These are phyloP conservation scores for Fusarium sp. DNA, from an alignment of 2,329 filamentous ascomycete genomes.

Conservation along the genomic window DNA sequence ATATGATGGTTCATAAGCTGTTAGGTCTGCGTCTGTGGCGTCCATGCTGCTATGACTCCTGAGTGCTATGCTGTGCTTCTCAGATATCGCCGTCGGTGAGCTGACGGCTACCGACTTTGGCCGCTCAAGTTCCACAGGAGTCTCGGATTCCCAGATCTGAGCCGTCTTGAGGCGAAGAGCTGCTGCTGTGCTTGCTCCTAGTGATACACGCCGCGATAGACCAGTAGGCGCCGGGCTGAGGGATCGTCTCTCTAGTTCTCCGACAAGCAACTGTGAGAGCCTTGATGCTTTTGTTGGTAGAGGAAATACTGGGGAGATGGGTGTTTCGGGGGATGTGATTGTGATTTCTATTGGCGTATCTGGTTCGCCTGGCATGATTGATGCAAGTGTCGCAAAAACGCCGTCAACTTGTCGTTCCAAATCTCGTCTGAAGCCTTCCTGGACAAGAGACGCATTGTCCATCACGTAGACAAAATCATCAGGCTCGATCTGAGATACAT, in stretches of 20 bases:
- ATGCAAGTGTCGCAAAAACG: slow-evolving; percentile 59
- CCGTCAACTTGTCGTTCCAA: slow-evolving; percentile 61
- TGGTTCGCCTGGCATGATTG: slow-evolving; percentile 17
- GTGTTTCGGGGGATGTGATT: slow-evolving; percentile 20
- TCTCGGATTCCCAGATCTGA: slow-evolving; percentile 37
- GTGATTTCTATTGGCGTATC: slow-evolving; percentile 26
- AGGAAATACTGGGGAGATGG: slow-evolving; percentile 20
- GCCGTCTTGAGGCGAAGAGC: slow-evolving; percentile 36
- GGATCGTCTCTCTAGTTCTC: slow-evolving; percentile 29
- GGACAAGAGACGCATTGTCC: slow-evolving; percentile 74
- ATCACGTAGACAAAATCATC: slow-evolving; percentile 86
- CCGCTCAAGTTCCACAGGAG: slow-evolving; percentile 1
- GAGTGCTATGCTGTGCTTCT: slow-evolving; percentile 25
- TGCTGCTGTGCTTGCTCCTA: slow-evolving; percentile 37
- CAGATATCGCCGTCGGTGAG: slow-evolving; percentile 12
- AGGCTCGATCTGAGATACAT: slow-evolving; percentile 79
- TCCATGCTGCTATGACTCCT: slow-evolving; percentile 22
- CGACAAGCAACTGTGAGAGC: slow-evolving; percentile 35
- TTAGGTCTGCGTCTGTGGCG: slow-evolving; percentile 5
- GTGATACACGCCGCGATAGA: slow-evolving; percentile 32
- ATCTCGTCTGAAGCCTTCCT: slow-evolving; percentile 73
- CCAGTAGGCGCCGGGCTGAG: slow-evolving; percentile 17
- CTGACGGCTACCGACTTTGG: slow-evolving; percentile 2
- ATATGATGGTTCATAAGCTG: slow-evolving; percentile 27
- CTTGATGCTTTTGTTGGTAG: slow-evolving; percentile 21